Evolutionary conservation across 2,329 filamentous ascomycete species (phyloP).

Genomic region (Microdochium bolleyi): DNA sequence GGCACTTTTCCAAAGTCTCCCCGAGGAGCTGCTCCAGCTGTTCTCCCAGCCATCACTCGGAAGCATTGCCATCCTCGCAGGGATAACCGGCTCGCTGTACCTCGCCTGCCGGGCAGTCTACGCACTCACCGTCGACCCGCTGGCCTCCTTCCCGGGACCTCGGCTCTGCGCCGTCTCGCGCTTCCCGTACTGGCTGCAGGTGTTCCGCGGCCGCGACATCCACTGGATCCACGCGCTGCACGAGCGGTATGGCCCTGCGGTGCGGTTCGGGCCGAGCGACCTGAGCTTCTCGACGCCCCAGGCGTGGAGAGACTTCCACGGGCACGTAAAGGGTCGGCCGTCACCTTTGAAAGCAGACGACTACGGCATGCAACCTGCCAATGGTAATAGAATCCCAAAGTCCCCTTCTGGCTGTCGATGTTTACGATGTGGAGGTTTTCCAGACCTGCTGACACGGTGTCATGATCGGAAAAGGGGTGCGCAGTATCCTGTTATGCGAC

Average conservation of each 20-base stretch:
- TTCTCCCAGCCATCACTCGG: neutral
- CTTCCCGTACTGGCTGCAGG: conserved; percentile 13
- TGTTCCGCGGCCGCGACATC: conserved; percentile 12
- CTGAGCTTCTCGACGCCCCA: conserved; percentile 29
- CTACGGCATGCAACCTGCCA: neutral
- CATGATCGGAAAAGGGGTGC: too few relatives aligned
- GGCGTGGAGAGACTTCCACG: conserved; percentile 27
- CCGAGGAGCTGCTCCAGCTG: too few relatives aligned
- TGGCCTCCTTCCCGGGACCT: conserved; percentile 17
- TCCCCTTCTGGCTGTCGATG: too few relatives aligned
- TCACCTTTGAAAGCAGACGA: neutral
- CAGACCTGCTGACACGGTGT: too few relatives aligned
- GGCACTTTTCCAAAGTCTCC: too few relatives aligned
- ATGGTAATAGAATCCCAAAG: too few relatives aligned
- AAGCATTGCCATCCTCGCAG: neutral
- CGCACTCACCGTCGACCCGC: conserved; percentile 18
- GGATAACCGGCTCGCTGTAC: neutral
- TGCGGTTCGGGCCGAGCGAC: conserved; percentile 32
- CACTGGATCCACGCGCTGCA: conserved; percentile 19
- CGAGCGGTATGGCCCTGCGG: conserved; percentile 27
- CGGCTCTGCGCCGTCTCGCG: conserved; percentile 2
- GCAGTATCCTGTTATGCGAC: neutral
- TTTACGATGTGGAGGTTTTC: too few relatives aligned
- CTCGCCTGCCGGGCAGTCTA: conserved; percentile 6
- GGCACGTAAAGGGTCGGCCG: conserved; percentile 4